Percentiles rank a stretch among this genome's conserved stretches.
Conservation (phyloP, 75 land plant species). For the Adiantum capillusveneris region DNA sequence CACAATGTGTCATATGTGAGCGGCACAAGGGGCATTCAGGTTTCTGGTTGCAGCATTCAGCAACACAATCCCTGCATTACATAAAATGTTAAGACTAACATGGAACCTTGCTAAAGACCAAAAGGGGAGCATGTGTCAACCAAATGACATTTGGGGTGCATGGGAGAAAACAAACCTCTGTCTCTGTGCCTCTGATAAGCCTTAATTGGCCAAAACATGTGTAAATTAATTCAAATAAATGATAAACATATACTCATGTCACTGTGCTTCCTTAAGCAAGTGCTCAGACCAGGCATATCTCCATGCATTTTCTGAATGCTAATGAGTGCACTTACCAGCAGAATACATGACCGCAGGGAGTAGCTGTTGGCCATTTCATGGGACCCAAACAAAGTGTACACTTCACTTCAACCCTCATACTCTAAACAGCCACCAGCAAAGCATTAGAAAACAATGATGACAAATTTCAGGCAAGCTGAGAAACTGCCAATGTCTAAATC, state of each 20-base stretch:
- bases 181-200: too few relatives aligned
- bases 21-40: conserved; percentile 38
- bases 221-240: background rate
- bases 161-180: too few relatives aligned
- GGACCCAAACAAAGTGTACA: conserved; percentile 38
- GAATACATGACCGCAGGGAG: conserved; percentile 42
- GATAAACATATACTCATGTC: background rate
- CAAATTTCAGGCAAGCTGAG: background rate
- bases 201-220: too few relatives aligned
- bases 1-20: conserved; percentile 22
- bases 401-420: conserved; percentile 32
- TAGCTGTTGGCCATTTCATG: conserved; percentile 31
- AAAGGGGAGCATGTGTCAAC: background rate
- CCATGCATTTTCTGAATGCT: background rate
- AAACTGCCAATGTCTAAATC: background rate
- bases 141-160: background rate
- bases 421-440: conserved; percentile 22
- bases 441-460: conserved; percentile 5
- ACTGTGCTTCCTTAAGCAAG: background rate
- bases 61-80: conserved; percentile 25
- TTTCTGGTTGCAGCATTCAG: conserved; percentile 41
- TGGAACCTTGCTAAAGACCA: background rate
- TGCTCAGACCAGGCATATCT: background rate
- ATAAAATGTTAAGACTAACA: background rate
- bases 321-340: conserved; percentile 22